A percentile compares a stretch with the other conserved stretches of the same genome.
phyloP scores from a whole-genome alignment of 306 rosid genomes.

The Medicago ruthenica region DNA sequence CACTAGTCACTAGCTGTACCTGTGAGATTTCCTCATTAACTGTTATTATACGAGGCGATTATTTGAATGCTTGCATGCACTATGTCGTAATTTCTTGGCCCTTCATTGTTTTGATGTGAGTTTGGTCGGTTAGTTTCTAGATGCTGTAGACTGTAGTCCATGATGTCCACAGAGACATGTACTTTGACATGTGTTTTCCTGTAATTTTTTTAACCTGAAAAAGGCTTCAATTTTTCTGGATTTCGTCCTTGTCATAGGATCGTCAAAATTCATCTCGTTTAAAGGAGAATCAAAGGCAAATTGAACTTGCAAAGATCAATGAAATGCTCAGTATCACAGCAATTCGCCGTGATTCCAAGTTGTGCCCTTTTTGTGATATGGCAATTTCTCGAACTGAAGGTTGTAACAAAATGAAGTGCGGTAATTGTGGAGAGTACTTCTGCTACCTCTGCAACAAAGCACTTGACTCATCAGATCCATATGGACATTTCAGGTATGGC shows the following conservation, averaged over 20 bases:
- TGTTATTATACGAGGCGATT: background rate
- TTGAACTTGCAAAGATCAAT: constrained; percentile 75
- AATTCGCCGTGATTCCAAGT: constrained; percentile 80
- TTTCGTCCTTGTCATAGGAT: constrained; percentile 56
- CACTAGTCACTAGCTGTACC: constrained; percentile 19
- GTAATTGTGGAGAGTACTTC: constrained; percentile 78
- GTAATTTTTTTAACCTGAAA: background rate
- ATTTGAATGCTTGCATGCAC: constrained; percentile 30
- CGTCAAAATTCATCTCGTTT: constrained; percentile 74
- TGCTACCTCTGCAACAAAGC: constrained; percentile 84
- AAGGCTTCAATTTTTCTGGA: constrained; percentile 26
- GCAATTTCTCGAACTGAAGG: constrained; percentile 85
- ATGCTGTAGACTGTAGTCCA: background rate
- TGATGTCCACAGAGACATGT: background rate
- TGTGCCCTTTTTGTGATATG: constrained; percentile 83
- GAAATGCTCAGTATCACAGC: constrained; percentile 77
- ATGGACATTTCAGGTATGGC: constrained; percentile 71
- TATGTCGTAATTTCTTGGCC: constrained; percentile 8
- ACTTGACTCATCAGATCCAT: constrained; percentile 70
- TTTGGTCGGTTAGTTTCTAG: constrained; percentile 25
- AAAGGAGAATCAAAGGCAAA: constrained; percentile 60
- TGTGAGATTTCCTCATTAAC: constrained; percentile 1
- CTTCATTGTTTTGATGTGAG: constrained; percentile 2
- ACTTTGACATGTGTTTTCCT: background rate
- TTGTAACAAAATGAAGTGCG: constrained; percentile 91